Evolutionary conservation across 2,329 filamentous ascomycete species (phyloP).

Genomic region (Torrubiellomyces zombiae): DNA sequence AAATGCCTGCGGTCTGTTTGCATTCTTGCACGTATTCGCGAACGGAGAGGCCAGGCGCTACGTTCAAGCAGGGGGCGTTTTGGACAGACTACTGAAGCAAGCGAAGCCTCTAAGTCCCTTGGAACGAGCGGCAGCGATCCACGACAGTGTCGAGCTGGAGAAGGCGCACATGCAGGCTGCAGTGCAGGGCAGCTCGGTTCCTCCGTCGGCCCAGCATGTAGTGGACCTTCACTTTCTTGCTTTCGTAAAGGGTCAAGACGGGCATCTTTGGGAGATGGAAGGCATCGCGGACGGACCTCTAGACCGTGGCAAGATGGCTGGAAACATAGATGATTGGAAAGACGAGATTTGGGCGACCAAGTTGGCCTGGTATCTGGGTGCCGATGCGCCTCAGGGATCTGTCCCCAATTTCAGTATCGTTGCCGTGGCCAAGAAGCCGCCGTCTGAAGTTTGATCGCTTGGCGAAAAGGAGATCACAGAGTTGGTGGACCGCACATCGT

Average conservation of each 20-base stretch:
- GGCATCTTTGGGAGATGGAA: conserved; percentile 63
- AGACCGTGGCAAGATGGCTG: conserved; percentile 38
- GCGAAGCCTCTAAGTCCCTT: conserved; percentile 44
- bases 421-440: conserved; percentile 14
- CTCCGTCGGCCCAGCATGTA: conserved; percentile 42
- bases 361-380: conserved; percentile 21
- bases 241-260: conserved; percentile 53
- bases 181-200: conserved; percentile 45
- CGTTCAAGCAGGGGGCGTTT: conserved; percentile 34
- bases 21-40: conserved; percentile 53
- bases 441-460: too few relatives aligned
- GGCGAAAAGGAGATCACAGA: too few relatives aligned
- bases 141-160: conserved; percentile 54
- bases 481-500: too few relatives aligned
- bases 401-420: conserved; percentile 25
- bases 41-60: conserved; percentile 47
- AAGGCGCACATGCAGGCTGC: conserved; percentile 57
- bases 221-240: conserved; percentile 66
- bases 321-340: conserved; percentile 50
- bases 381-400: too few relatives aligned
- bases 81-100: conserved; percentile 41
- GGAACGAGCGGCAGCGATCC: conserved; percentile 50
- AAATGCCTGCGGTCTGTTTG: conserved; percentile 69
- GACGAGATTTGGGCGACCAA: conserved; percentile 40
- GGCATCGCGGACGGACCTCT: conserved; percentile 58